Evolutionary conservation across 306 rosid genomes (phyloP).

Genomic region (Quercus parvula): DNA sequence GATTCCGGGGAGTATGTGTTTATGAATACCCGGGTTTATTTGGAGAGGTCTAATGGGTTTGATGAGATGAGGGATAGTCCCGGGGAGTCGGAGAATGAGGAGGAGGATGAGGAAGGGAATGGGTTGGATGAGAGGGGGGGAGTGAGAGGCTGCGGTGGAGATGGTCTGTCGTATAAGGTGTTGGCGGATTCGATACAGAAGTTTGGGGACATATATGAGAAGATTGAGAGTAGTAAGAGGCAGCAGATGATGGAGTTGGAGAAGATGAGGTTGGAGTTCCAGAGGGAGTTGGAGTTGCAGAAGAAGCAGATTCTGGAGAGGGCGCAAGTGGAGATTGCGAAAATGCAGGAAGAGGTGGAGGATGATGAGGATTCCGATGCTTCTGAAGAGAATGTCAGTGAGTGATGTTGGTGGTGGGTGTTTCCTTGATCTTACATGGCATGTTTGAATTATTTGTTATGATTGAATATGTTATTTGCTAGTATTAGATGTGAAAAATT

Average conservation of each 20-base stretch:
- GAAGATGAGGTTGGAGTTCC: slow-evolving; percentile 69
- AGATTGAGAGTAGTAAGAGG: slow-evolving; percentile 79
- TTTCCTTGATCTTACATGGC: slow-evolving; percentile 7
- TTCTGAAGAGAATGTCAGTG: slow-evolving; percentile 47
- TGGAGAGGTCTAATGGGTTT: slow-evolving; percentile 68
- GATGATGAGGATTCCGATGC: slow-evolving; percentile 40
- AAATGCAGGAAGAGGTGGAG: slow-evolving; percentile 46
- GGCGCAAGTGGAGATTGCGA: slow-evolving; percentile 64
- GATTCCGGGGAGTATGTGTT: slow-evolving; percentile 87
- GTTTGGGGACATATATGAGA: slow-evolving; percentile 81
- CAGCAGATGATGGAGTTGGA: slow-evolving; percentile 84
- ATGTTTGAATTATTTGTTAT: slow-evolving; percentile 10
- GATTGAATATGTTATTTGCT: slow-evolving; percentile 5
- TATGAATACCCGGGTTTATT: slow-evolving; percentile 69
- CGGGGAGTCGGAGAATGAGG: slow-evolving; percentile 59
- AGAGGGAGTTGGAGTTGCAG: slow-evolving; percentile 71
- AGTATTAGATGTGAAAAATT: neutral
- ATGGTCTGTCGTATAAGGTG: slow-evolving; percentile 45
- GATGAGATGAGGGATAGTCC: slow-evolving; percentile 98
- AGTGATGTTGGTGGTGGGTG: slow-evolving; percentile 31
- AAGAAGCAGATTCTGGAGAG: slow-evolving; percentile 81
- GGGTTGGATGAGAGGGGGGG: slow-evolving; percentile 24
- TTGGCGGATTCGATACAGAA: slow-evolving; percentile 69
- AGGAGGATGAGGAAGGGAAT: slow-evolving; percentile 45
- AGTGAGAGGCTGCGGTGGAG: neutral